phyloP scores from a whole-genome alignment of 208 protist genomes.

The Trypanosomatidae sp. region DNA sequence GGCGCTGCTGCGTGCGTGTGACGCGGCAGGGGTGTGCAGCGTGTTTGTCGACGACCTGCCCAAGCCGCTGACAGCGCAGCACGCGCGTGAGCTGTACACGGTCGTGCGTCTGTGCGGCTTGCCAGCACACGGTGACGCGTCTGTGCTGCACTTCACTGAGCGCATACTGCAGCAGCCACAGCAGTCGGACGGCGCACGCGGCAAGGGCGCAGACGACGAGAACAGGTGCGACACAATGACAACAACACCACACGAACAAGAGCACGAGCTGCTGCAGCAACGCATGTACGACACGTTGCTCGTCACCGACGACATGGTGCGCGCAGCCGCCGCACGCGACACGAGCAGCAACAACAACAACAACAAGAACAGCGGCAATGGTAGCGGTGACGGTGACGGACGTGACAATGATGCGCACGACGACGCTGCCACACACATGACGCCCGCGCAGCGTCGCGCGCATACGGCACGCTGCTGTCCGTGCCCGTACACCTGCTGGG shows the following conservation, averaged over 20 bases:
- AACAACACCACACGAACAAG: not conserved
- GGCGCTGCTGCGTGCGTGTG: constrained; percentile 19
- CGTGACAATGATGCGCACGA: too few relatives aligned
- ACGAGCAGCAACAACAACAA: too few relatives aligned
- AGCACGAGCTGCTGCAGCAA: constrained; percentile 1
- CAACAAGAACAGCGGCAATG: not conserved
- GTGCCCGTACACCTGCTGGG: constrained; percentile 84
- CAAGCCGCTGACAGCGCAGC: constrained; percentile 10
- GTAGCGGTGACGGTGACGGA: constrained; percentile 4
- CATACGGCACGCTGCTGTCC: constrained; percentile 20
- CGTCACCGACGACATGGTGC: constrained; percentile 8
- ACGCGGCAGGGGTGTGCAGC: constrained; percentile 26
- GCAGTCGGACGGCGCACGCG: too few relatives aligned
- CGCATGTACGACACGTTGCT: constrained; percentile 40
- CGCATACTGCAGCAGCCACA: not conserved
- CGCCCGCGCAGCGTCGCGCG: not conserved
- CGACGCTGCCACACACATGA: constrained; percentile 3
- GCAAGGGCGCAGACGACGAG: too few relatives aligned
- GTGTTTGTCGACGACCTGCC: constrained; percentile 26
- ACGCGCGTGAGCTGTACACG: constrained; percentile 54
- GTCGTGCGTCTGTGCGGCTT: constrained; percentile 41
- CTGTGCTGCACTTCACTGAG: too few relatives aligned
- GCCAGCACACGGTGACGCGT: constrained; percentile 55
- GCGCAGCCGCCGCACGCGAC: not conserved
- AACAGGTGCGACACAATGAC: too few relatives aligned